Evolutionary conservation across 75 land plant genomes (phyloP), one percentile per base, ranked within the genome.

Genomic region (Larix kaempferi): DNA sequence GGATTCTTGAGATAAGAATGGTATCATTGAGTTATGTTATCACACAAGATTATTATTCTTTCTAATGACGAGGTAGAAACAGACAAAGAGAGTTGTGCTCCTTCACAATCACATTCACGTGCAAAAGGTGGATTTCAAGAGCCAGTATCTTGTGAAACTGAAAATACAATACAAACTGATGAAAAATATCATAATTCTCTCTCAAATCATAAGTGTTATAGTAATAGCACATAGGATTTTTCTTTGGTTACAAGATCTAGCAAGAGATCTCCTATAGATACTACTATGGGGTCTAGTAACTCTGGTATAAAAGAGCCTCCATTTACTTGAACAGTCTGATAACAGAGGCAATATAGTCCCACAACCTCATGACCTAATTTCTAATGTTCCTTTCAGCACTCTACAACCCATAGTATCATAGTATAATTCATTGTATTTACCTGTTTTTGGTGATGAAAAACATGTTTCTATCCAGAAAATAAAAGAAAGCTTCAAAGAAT

Each of bases 21-120:
- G 11, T 67, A 76, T 75, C 58, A 55, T 37, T 5, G 74, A 78
- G 23, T 63, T 76, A 35, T 6, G 22, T 62, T 3, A n/a, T 67
- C 52, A 27, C 23, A n/a, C n/a, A 57, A n/a, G 25, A 13, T 86
- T 15, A 78, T 91, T 75, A 75, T 89, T 71, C 84, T 91, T 57
- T 91, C 89, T 5, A 91, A 91, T 82, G 89, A 89, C 78, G 93
- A 91, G 21, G 12, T 37, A 60, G 75, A 77, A 49, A 83, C 79
- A 77, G 25, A 69, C 8, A 41, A 15, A 39, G 73, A 41, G 25
- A 44, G 13, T 21, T n/a, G 7, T 41, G 14, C 41, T 69, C 22
- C 73, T 41, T 69, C 73, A 69, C 39, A 69, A 23, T 37, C 73
- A 41, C 11, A 19, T 69, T 22, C 52, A 69, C 3, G 11, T 69